A percentile compares a stretch with the other conserved stretches of the same genome.
Conservation (phyloP, 2,329 filamentous ascomycete genomes). For the Hypoxylon sp. region DNA sequence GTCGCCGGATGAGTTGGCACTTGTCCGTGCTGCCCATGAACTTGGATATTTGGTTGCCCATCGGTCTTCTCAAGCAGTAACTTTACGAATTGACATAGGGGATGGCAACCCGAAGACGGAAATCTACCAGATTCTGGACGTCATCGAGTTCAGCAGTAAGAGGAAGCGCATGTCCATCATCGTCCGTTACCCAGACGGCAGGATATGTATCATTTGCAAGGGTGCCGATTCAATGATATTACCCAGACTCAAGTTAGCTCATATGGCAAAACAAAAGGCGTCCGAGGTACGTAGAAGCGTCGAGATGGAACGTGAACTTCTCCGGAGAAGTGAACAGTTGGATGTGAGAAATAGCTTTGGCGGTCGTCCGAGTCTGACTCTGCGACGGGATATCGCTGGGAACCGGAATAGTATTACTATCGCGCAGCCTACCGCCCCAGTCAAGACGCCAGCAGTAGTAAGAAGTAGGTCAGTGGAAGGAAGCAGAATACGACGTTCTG, state of each 20-base stretch:
- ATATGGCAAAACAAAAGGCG: constrained; percentile 82
- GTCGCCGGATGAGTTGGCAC: constrained; percentile 88
- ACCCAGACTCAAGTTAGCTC: constrained; percentile 78
- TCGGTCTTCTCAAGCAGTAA: constrained; percentile 77
- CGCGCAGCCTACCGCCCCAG: constrained; percentile 20
- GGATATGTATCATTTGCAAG: constrained; percentile 88
- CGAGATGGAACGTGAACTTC: constrained; percentile 68
- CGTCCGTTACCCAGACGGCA: constrained; percentile 85
- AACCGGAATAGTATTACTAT: constrained; percentile 45
- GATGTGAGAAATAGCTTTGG: constrained; percentile 68
- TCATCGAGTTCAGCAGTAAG: constrained; percentile 91
- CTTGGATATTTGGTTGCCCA: constrained; percentile 83
- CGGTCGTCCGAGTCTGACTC: constrained; percentile 64
- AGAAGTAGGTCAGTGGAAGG: constrained; percentile 50
- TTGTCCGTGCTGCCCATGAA: constrained; percentile 87
- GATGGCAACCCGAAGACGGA: constrained; percentile 63
- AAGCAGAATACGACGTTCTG: constrained; percentile 47
- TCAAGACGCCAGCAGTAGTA: constrained; percentile 44
- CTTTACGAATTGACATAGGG: constrained; percentile 58
- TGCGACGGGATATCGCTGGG: constrained; percentile 58
- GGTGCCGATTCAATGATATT: constrained; percentile 89
- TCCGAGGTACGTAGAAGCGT: constrained; percentile 71
- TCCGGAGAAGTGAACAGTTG: constrained; percentile 67
- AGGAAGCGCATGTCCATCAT: constrained; percentile 93
- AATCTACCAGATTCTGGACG: constrained; percentile 82